A percentile compares a stretch with the other conserved stretches of the same genome.
Evolutionary conservation across 2,329 filamentous ascomycete species (phyloP).

Genomic region (Aspergillus felis): DNA sequence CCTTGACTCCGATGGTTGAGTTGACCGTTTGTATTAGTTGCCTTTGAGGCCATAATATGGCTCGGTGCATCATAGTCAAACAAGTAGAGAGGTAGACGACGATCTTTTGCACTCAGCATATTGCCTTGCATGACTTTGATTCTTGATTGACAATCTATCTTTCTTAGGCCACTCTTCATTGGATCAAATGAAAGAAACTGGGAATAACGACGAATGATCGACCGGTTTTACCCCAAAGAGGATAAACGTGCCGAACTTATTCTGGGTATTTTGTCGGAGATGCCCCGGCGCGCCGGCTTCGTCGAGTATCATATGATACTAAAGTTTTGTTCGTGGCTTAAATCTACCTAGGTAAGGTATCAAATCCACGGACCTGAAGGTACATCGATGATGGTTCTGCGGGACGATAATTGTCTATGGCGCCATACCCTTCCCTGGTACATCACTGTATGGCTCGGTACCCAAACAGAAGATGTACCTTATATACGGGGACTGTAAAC

Average conservation of each 20-base stretch:
- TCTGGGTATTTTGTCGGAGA: constrained; percentile 1
- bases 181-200: background rate
- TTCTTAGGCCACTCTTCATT: background rate
- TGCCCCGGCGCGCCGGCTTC: background rate
- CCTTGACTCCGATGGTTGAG: background rate
- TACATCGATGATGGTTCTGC: background rate
- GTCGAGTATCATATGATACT: constrained; percentile 3
- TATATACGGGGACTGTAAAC: background rate
- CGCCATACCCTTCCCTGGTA: background rate
- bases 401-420: background rate
- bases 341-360: background rate
- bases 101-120: background rate
- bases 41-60: background rate
- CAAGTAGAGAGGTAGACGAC: background rate
- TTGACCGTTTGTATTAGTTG: background rate
- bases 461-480: too few species aligned
- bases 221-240: constrained; percentile 3
- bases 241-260: constrained; percentile 1
- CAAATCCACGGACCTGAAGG: background rate
- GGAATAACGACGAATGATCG: background rate
- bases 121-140: background rate
- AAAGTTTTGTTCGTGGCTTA: background rate
- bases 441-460: background rate
- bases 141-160: background rate
- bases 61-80: background rate